phyloP scores from a whole-genome alignment of 1,139 yeast genomes.

The Zygoascus meyerae region DNA sequence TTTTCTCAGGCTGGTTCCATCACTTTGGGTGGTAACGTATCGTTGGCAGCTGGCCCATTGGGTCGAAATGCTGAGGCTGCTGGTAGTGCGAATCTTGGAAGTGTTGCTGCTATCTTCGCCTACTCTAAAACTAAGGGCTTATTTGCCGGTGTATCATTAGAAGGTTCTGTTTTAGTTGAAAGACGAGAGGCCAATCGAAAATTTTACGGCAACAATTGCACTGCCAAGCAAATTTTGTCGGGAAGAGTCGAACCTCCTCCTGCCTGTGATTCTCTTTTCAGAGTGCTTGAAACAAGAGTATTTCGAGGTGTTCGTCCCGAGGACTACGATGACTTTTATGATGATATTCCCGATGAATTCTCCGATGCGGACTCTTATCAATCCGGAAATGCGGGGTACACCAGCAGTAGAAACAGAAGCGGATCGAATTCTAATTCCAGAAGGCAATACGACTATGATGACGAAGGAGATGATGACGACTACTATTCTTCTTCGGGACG shows the following conservation, averaged over 20 bases:
- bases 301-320: slow-evolving; percentile 56
- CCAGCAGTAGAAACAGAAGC: slow-evolving; percentile 10
- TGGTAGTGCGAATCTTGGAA: slow-evolving; percentile 84
- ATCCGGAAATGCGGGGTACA: slow-evolving; percentile 16
- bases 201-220: slow-evolving; percentile 83
- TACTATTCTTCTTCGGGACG: slow-evolving; percentile 23
- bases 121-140: slow-evolving; percentile 95
- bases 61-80: slow-evolving; percentile 98
- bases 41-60: slow-evolving; percentile 97
- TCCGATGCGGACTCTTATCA: slow-evolving; percentile 25
- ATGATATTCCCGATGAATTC: slow-evolving; percentile 61
- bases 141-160: slow-evolving; percentile 95
- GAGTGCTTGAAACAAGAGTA: slow-evolving; percentile 80
- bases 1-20: slow-evolving; percentile 93
- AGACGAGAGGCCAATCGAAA: slow-evolving; percentile 95
- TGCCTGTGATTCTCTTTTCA: slow-evolving; percentile 82
- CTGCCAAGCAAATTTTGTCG: slow-evolving; percentile 72
- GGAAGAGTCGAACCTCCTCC: slow-evolving; percentile 93
- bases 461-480: slow-evolving; percentile 34
- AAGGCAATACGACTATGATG: slow-evolving; percentile 30
- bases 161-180: slow-evolving; percentile 91
- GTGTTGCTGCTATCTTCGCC: slow-evolving; percentile 86
- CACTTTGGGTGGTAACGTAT: slow-evolving; percentile 90
- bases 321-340: slow-evolving; percentile 55
- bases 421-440: slow-evolving; percentile 18